phyloP scores from a whole-genome alignment of 169 alveolate genomes.

The Prorocentrum cordatum region DNA sequence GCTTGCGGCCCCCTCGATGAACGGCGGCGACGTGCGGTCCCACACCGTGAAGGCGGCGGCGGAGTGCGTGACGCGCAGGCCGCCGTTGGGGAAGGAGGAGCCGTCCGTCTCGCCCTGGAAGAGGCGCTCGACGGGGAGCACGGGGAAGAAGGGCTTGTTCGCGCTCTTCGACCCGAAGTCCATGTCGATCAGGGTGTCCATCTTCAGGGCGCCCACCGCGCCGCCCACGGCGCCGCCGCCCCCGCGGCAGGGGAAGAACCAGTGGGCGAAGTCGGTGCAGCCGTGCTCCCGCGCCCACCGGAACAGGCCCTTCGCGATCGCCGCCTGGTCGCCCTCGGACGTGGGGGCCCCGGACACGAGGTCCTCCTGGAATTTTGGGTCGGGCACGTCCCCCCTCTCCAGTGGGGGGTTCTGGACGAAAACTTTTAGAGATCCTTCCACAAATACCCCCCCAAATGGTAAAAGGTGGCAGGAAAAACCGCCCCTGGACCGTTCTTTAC shows the following conservation, averaged over 20 bases:
- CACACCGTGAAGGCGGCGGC: conserved; percentile 55
- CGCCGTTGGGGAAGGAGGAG: conserved; percentile 58
- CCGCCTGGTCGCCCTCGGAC: conserved; percentile 14
- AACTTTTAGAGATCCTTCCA: too few relatives aligned
- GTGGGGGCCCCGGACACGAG: conserved; percentile 33
- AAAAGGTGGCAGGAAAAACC: too few relatives aligned
- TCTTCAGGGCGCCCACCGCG: conserved; percentile 50
- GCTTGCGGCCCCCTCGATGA: too few relatives aligned
- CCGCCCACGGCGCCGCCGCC: conserved; percentile 62
- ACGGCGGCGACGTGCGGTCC: conserved; percentile 41
- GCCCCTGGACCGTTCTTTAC: too few relatives aligned
- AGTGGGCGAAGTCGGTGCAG: conserved; percentile 4
- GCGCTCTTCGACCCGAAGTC: conserved; percentile 18
- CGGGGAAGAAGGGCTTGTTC: conserved; percentile 32
- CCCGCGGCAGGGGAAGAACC: conserved; percentile 17
- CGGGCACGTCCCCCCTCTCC: too few relatives aligned
- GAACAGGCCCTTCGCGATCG: background rate
- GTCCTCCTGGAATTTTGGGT: conserved; percentile 35
- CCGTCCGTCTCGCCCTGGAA: conserved; percentile 60
- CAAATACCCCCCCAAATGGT: too few relatives aligned
- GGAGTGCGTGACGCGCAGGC: conserved; percentile 53
- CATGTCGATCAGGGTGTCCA: conserved; percentile 45
- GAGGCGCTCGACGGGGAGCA: conserved; percentile 23
- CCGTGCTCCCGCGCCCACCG: background rate
- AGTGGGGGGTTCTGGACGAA: too few relatives aligned